Evolutionary conservation across 1,284 basidiomycete genomes (phyloP).

Genomic region (Schizophyllum commune): DNA sequence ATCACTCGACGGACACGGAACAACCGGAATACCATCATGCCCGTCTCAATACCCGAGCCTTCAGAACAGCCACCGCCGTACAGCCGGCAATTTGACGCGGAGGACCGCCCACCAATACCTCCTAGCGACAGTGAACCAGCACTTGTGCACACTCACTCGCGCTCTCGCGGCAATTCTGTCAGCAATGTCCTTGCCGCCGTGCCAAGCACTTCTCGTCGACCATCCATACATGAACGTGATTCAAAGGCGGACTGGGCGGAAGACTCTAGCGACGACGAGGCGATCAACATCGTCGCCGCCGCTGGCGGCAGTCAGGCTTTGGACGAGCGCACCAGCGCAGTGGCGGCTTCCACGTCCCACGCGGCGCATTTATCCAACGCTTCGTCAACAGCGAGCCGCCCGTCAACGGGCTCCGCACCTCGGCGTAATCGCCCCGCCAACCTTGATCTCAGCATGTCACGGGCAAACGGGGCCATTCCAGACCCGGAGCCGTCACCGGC

Average conservation of each 20-base stretch:
- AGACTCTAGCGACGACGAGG: slow-evolving; percentile 76
- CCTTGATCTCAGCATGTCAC: slow-evolving; percentile 46
- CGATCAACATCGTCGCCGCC: slow-evolving; percentile 69
- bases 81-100: slow-evolving; percentile 18
- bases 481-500: slow-evolving; percentile 50
- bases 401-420: slow-evolving; percentile 14
- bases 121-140: slow-evolving; percentile 13
- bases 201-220: slow-evolving; percentile 22
- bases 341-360: slow-evolving; percentile 26
- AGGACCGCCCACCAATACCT: slow-evolving; percentile 19
- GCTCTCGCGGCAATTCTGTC: slow-evolving; percentile 48
- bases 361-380: slow-evolving; percentile 15
- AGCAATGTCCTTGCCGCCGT: slow-evolving; percentile 47
- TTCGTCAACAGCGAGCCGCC: slow-evolving; percentile 21
- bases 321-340: slow-evolving; percentile 72
- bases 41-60: slow-evolving; percentile 25
- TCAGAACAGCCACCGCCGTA: slow-evolving; percentile 53
- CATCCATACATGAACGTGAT: slow-evolving; percentile 33
- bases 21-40: neutral
- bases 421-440: slow-evolving; percentile 54
- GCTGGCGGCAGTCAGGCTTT: slow-evolving; percentile 70
- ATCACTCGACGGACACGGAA: slow-evolving; percentile 5
- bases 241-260: slow-evolving; percentile 61
- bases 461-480: slow-evolving; percentile 29
- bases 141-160: slow-evolving; percentile 26